A percentile compares a stretch with the other conserved stretches of the same genome.
These are phyloP conservation scores for Fusarium sp. DNA, from an alignment of 2,329 filamentous ascomycete species.

Conservation along the genomic window DNA sequence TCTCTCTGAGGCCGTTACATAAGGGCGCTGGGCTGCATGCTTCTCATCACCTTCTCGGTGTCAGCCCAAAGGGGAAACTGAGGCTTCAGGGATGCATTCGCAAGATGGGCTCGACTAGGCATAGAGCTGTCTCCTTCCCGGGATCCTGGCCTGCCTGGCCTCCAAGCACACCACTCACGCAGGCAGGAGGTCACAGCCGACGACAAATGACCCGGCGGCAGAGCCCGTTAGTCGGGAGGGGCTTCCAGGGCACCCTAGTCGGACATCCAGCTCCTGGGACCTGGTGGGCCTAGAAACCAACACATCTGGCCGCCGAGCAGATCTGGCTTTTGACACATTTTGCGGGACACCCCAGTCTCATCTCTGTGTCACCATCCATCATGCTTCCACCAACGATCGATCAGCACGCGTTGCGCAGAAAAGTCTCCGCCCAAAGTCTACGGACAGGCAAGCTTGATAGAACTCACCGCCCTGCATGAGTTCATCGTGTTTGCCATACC, in stretches of 20 bases:
- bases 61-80: conserved; percentile 29
- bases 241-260: conserved; percentile 40
- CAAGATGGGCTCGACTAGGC: conserved; percentile 51
- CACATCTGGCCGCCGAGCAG: conserved; percentile 43
- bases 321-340: conserved; percentile 48
- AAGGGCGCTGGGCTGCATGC: conserved; percentile 29
- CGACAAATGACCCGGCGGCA: conserved; percentile 36
- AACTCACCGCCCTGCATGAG: conserved; percentile 35
- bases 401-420: conserved; percentile 23
- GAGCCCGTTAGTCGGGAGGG: conserved; percentile 41
- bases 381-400: conserved; percentile 38
- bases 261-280: conserved; percentile 31
- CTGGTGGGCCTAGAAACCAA: conserved; percentile 34
- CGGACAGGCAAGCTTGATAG: conserved; percentile 11
- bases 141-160: conserved; percentile 31
- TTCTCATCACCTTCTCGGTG: conserved; percentile 25
- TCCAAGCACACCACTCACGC: conserved; percentile 30
- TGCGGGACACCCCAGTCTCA: conserved; percentile 48
- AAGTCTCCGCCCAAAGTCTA: conserved; percentile 24
- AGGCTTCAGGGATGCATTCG: conserved; percentile 42
- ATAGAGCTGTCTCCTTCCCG: conserved; percentile 38
- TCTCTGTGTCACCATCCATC: conserved; percentile 47
- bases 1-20: conserved; percentile 37
- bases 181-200: conserved; percentile 29
- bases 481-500: conserved; percentile 31